Base-by-base conservation (phyloP, 2,329 filamentous ascomycete species). In the Sclerotinia trifoliorum region DNA sequence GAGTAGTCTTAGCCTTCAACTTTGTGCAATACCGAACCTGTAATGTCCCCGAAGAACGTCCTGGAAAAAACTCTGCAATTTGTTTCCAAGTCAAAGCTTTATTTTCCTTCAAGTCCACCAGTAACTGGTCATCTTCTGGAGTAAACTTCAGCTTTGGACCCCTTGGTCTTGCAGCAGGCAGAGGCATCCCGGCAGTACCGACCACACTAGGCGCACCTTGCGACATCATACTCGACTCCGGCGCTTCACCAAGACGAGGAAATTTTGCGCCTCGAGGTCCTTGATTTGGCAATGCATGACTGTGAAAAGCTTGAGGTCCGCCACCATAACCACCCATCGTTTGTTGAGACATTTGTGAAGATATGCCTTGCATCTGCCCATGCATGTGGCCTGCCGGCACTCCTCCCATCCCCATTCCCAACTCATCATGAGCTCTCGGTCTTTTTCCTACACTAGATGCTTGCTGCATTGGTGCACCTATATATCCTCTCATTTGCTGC, bases 71-170 rank as follows among this genome's bases (percentile, higher is more conserved):
- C 77, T 97, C 94, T 68, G 93, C 92, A 76, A 97, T 97, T 82
- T 97, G 94, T 80, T 96, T 97, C 94, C 94, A 97, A 5, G 94
- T 96, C 77, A 97, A 83, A 77, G 92, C 94, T 79, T 95, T 96
- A 76, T 95, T 94, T 80, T 97, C 94, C 79, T 97, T 97, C 71
- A 97, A 82, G 77, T 96, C 92, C 68, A 97, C 89, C 66, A 97
- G 83, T 60, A 96, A 82, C 73, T 91, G 89, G 79, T 97, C 94
- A 77, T 97, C 94, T 78, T 96, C 93, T 13, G 92, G 88, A 0
- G 93, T 97, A 77, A 97, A 97, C 80, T 97, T 97, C 74, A 96
- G 84, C 80, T 97, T 97, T 8, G 93, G 93, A 3, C 92, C 93
- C 70, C 91, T 88, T 13, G 94, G 94, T 74, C 90, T 83, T 65